A percentile compares a stretch with the other conserved stretches of the same genome.
Conservation (phyloP, 2,329 filamentous ascomycete genomes). For the Ceratocystis papillata region DNA sequence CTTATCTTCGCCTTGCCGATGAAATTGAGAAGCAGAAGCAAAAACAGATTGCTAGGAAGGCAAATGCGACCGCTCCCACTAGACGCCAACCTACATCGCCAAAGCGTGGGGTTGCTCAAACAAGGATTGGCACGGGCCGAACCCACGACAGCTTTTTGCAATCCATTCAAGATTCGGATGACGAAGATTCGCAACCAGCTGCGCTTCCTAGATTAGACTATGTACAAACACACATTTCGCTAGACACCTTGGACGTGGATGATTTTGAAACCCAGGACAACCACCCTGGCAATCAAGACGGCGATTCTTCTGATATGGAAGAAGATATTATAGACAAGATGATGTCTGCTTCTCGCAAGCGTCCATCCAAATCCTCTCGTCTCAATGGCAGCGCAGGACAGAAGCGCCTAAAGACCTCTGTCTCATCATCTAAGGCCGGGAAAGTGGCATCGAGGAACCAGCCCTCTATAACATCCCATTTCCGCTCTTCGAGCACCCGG, state of each 20-base stretch:
- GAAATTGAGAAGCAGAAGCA: conserved; percentile 29
- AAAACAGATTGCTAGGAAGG: neutral
- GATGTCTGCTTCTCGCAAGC: conserved; percentile 36
- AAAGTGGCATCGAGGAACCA: conserved; percentile 29
- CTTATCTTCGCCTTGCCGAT: conserved; percentile 53
- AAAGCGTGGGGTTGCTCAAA: conserved; percentile 21
- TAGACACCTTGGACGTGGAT: conserved; percentile 14
- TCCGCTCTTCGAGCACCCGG: conserved; percentile 22
- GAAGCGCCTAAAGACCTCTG: conserved; percentile 27
- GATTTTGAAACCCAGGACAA: conserved; percentile 34
- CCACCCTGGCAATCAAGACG: conserved; percentile 26
- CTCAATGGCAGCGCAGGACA: conserved; percentile 26
- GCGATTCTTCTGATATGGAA: conserved; percentile 37
- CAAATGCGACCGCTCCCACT: neutral
- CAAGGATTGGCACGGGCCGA: conserved; percentile 8
- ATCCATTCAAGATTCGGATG: conserved; percentile 16
- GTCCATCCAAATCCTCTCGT: conserved; percentile 30
- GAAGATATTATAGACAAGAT: conserved; percentile 45
- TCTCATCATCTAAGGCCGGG: conserved; percentile 26
- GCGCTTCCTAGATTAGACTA: conserved; percentile 1
- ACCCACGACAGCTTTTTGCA: conserved; percentile 19
- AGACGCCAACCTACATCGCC: conserved; percentile 10
- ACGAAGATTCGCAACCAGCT: conserved; percentile 28
- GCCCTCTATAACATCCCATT: conserved; percentile 30
- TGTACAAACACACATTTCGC: conserved; percentile 17